Percentiles rank a stretch among this genome's conserved stretches.
Evolutionary conservation across 768 basidiomycete species (phyloP).

Genomic region (Trametes coccinea): DNA sequence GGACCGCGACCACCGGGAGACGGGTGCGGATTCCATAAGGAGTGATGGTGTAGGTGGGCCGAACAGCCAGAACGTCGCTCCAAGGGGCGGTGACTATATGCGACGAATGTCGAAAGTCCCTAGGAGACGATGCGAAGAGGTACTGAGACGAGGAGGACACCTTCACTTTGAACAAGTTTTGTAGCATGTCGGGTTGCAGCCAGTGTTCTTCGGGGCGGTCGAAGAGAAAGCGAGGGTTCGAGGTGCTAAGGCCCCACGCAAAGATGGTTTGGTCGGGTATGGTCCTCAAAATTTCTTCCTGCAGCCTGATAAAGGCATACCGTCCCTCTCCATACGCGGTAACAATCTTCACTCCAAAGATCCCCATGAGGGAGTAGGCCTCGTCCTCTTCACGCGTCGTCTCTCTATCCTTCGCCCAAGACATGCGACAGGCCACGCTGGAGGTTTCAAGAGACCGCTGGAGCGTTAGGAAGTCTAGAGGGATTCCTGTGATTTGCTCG

Average conservation of each 20-base stretch:
- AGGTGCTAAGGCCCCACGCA: constrained; percentile 5
- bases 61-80: background rate
- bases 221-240: background rate
- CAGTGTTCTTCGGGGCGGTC: background rate
- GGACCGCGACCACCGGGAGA: constrained; percentile 2
- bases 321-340: constrained; percentile 17
- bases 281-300: constrained; percentile 17
- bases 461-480: background rate
- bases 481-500: constrained; percentile 5
- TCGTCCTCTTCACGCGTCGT: constrained; percentile 15
- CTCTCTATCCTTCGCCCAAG: constrained; percentile 14
- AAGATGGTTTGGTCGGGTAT: constrained; percentile 17
- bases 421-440: constrained; percentile 15
- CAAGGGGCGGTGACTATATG: background rate
- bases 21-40: constrained; percentile 9
- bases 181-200: background rate
- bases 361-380: constrained; percentile 20
- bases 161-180: background rate
- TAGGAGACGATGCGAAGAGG: constrained; percentile 5
- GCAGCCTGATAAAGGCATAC: constrained; percentile 16
- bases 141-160: background rate
- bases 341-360: constrained; percentile 16
- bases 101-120: constrained; percentile 4
- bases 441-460: background rate
- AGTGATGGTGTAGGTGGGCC: constrained; percentile 1